Percentiles rank a stretch among this genome's conserved stretches.
These are phyloP conservation scores for Butyriboletus loyo DNA, from an alignment of 768 basidiomycete species.

Conservation along the genomic window DNA sequence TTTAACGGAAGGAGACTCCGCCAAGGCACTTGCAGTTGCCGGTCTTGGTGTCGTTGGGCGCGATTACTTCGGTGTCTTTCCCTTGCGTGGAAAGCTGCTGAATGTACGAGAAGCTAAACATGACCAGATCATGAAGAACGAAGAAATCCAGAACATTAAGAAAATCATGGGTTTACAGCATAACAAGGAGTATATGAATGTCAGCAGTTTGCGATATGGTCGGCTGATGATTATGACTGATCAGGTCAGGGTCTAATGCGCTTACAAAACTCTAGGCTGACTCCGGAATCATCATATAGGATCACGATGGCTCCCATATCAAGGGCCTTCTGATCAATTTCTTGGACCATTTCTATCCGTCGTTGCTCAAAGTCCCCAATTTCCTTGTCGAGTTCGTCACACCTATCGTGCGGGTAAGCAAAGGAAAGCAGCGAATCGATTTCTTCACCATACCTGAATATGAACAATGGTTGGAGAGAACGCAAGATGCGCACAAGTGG, in stretches of 20 bases:
- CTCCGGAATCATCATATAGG: slow-evolving; percentile 45
- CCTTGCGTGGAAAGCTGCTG: slow-evolving; percentile 91
- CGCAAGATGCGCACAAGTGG: slow-evolving; percentile 79
- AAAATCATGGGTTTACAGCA: slow-evolving; percentile 97
- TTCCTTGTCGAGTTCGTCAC: slow-evolving; percentile 99
- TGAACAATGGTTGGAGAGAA: slow-evolving; percentile 84
- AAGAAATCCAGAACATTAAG: slow-evolving; percentile 95
- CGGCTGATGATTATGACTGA: slow-evolving; percentile 99
- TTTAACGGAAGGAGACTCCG: slow-evolving; percentile 98
- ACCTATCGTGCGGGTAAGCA: slow-evolving; percentile 91
- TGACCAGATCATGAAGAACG: slow-evolving; percentile 97
- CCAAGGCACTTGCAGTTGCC: slow-evolving; percentile 93
- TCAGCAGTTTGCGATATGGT: slow-evolving; percentile 79
- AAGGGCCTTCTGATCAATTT: slow-evolving; percentile 99
- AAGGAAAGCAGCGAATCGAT: slow-evolving; percentile 72
- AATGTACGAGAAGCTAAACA: slow-evolving; percentile 97
- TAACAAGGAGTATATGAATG: slow-evolving; percentile 78
- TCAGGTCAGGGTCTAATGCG: slow-evolving; percentile 57
- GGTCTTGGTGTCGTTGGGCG: slow-evolving; percentile 94
- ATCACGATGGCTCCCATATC: slow-evolving; percentile 99
- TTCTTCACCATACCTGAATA: slow-evolving; percentile 99
- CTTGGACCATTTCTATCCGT: slow-evolving; percentile 95
- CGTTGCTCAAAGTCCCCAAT: slow-evolving; percentile 82
- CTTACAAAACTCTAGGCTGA: neutral
- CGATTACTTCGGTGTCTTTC: slow-evolving; percentile 97